Evolutionary conservation across 192 early-diverging fungal genomes (phyloP).

Genomic region (Ambispora gerdemannii): DNA sequence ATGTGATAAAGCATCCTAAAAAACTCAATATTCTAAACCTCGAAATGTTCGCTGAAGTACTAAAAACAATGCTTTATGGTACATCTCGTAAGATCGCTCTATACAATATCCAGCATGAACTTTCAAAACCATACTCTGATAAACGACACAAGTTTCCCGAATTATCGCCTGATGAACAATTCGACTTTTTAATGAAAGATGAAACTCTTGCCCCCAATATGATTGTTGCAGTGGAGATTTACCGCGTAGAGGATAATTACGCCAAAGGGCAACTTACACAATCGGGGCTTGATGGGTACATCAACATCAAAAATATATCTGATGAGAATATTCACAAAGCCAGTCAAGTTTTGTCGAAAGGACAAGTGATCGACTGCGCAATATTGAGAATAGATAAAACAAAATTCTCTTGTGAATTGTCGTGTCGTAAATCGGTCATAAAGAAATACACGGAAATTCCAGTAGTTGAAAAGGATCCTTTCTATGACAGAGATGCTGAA

Average conservation of each 20-base stretch:
- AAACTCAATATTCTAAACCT: conserved; percentile 82
- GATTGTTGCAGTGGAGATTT: conserved; percentile 66
- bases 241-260: conserved; percentile 68
- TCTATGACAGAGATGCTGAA: background rate
- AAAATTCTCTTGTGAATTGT: conserved; percentile 71
- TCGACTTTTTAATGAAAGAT: conserved; percentile 80
- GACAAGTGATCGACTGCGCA: conserved; percentile 69
- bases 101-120: conserved; percentile 82
- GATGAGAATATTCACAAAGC: conserved; percentile 57
- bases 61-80: conserved; percentile 69
- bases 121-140: conserved; percentile 81
- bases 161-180: conserved; percentile 56
- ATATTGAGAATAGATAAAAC: conserved; percentile 81
- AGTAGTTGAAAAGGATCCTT: conserved; percentile 1
- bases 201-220: conserved; percentile 63
- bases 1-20: conserved; percentile 72
- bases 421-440: conserved; percentile 46
- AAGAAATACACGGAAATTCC: background rate
- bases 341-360: conserved; percentile 60
- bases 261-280: conserved; percentile 73
- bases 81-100: conserved; percentile 80
- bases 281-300: conserved; percentile 82
- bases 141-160: conserved; percentile 54
- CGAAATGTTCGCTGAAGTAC: conserved; percentile 85
- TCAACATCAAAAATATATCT: conserved; percentile 61